A percentile compares a stretch with the other conserved stretches of the same genome.
Evolutionary conservation across 1,139 yeast genomes (phyloP).

Genomic region (Geotrichum macrosporum): DNA sequence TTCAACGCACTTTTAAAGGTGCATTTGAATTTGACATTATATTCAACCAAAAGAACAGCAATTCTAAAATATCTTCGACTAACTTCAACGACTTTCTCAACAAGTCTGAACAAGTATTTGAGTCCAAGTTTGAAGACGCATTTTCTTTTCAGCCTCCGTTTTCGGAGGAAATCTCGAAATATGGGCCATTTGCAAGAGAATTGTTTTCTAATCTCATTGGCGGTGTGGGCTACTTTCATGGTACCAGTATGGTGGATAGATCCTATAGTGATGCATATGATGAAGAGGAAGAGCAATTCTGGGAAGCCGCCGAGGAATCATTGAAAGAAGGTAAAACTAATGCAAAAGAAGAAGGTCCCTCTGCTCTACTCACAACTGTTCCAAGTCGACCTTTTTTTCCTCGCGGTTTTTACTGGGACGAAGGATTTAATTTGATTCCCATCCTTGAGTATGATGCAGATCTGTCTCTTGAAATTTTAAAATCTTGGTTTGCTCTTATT

Average conservation of each 20-base stretch:
- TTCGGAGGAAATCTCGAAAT: conserved; percentile 40
- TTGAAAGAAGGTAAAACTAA: conserved; percentile 25
- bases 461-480: conserved; percentile 69
- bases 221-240: conserved; percentile 84
- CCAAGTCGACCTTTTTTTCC: conserved; percentile 96
- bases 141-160: conserved; percentile 60
- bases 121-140: conserved; percentile 50
- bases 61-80: conserved; percentile 33
- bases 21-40: conserved; percentile 71
- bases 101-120: conserved; percentile 43
- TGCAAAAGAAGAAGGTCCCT: conserved; percentile 34
- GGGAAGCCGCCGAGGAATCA: conserved; percentile 31
- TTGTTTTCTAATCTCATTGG: conserved; percentile 79
- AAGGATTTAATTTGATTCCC: conserved; percentile 90
- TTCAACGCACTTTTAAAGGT: conserved; percentile 73
- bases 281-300: conserved; percentile 44
- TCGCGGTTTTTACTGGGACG: conserved; percentile 98
- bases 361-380: conserved; percentile 71
- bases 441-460: conserved; percentile 80
- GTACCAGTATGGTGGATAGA: conserved; percentile 82
- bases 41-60: conserved; percentile 47
- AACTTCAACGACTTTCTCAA: conserved; percentile 42
- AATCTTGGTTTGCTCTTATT: conserved; percentile 82
- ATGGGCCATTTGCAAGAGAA: conserved; percentile 65
- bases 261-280: conserved; percentile 58